Evolutionary conservation across 1,284 basidiomycete genomes (phyloP), one percentile per base, ranked within the genome.

Genomic region (Cutaneotrichosporon arboriforme): DNA sequence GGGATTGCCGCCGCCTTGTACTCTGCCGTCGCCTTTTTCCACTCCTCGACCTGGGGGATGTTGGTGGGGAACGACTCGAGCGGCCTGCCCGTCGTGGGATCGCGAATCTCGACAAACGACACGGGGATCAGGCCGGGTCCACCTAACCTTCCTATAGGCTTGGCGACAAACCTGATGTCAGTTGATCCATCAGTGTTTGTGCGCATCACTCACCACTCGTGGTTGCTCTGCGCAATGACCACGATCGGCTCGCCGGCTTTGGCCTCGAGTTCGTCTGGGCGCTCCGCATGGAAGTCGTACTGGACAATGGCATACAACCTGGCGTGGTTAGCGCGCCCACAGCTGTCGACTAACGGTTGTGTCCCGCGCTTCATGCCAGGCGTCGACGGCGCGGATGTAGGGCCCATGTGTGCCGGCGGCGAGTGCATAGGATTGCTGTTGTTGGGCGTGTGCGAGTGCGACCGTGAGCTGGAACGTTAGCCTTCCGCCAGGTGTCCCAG

Each of bases 1-100:
- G 92, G 83, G 67, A 98, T 98, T 68, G 90, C 91, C 68, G 87
- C 92, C 62, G 91, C 90, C 77, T 97, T 97, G 80, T 97, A 97
- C 62, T 83, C 87, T 53, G 92, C 84, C 77, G 97, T 90, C 49
- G 89, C 87, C 68, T 86, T 85, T 73, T 97, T 97, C 96, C 96
- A 99, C 61, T 97, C 93, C 70, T 97, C 94, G 13, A 98, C 92
- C 61, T 85, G 86, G 20, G 96, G 96, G 13, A 98, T 80, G 55
- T 87, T 85, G 20, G 81, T 79, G 22, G 84, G 81, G 7, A 94
- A 81, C 58, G 91, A 85, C 20, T 81, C 77, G 58, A 80, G 67
- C 20, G 88, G 79, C 56, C 81, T 79, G 42, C 87, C 91, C 4
- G 93, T 90, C 8, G 83, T 78, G 18, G 93, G 90, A 74, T 99